Evolutionary conservation across 2,329 filamentous ascomycete species (phyloP), one percentile per base, ranked within the genome.

Genomic region (Colletotrichum navitas): DNA sequence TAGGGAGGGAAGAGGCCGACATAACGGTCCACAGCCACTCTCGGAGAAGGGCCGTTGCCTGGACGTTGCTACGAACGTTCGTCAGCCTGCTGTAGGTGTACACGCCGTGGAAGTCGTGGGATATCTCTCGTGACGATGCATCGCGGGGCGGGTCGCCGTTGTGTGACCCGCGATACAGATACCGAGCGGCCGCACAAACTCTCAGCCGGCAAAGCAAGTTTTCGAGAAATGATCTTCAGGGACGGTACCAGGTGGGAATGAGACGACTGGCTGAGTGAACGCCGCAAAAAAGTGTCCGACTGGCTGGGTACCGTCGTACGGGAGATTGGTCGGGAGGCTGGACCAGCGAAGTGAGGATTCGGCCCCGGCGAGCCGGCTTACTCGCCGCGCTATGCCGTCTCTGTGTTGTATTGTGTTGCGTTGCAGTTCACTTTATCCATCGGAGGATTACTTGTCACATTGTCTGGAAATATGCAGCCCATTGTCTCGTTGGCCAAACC

Each of bases 141-240:
- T 47, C 26, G 29, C 21, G 14, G 26, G 58, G 41, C 41, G 41
- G 41, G 58, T 47, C 26, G 36, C 26, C 29, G 51, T 66, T 47
- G 63, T 62, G 32, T 51, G 66, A 41, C 45, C 41, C 54, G 32
- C 14, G 16, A 45, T 11, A 45, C 43, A n/a, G 51, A 58, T 68
- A 71, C 58, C 43, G 58, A 71, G 55, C 63, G 68, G 68, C 64
- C 68, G 58, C 68, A 71, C 58, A 60, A 52, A 39, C 34, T 49
- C 68, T 21, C 45, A 18, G 21, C n/a, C 32, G 21, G 58, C 43
- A 45, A 10, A 52, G 58, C 59, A 63, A n/a, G 61, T 54, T 63
- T 71, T 54, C 21, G 24, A 52, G 24, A 41, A 34, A 24, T 36
- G 58, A 71, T 68, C 36, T 63, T 59, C 52, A 63, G 52, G 64